Conservation (phyloP, 2,329 filamentous ascomycete genomes). For the Paracamarosporium sp. region DNA sequence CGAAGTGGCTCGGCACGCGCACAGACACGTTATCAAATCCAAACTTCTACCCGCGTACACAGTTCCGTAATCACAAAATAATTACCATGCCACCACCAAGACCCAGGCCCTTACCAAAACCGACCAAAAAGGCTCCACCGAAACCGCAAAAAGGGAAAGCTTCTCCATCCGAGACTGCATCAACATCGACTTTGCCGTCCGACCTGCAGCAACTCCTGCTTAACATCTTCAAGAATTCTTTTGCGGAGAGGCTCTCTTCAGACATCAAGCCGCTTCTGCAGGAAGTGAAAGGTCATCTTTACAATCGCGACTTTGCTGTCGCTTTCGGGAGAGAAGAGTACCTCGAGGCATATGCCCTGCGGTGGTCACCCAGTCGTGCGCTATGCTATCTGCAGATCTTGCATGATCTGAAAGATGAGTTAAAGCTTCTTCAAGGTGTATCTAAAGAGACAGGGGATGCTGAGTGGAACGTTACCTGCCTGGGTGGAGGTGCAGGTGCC, state of each 20-base stretch:
- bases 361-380: conserved; percentile 89
- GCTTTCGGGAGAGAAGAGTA: conserved; percentile 78
- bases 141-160: conserved; percentile 17
- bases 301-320: conserved; percentile 79
- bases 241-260: conserved; percentile 54
- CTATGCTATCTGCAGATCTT: conserved; percentile 78
- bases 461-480: conserved; percentile 57
- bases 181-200: conserved; percentile 48
- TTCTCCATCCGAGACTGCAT: conserved; percentile 10
- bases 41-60: not conserved
- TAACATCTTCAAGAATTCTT: conserved; percentile 73
- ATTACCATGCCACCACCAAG: not conserved
- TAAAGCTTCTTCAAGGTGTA: not conserved
- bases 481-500: conserved; percentile 71
- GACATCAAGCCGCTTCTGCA: conserved; percentile 68
- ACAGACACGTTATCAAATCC: not conserved
- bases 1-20: no score
- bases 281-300: conserved; percentile 84
- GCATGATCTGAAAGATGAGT: conserved; percentile 37
- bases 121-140: conserved; percentile 12
- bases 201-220: conserved; percentile 73
- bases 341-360: conserved; percentile 81
- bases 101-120: not conserved
- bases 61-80: not conserved
- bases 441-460: conserved; percentile 1